Percentiles rank a stretch among this genome's conserved stretches.
Evolutionary conservation across 106 monocot species (phyloP).

Genomic region (Dioscorea alata): DNA sequence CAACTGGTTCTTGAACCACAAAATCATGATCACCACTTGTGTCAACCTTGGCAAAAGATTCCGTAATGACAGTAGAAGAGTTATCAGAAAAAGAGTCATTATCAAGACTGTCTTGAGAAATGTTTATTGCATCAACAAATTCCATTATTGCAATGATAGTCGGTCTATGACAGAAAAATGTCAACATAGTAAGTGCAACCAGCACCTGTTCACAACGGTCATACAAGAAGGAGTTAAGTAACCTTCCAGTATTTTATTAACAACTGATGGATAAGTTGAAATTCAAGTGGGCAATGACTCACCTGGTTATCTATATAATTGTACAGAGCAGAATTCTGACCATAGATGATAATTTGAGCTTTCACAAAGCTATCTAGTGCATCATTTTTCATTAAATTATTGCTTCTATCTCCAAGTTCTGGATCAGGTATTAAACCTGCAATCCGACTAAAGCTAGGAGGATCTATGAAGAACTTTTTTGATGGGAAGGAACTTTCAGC

Average conservation of each 20-base stretch:
- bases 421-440: conserved; percentile 74
- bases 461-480: conserved; percentile 33
- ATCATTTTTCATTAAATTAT: conserved; percentile 21
- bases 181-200: conserved; percentile 69
- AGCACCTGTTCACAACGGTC: conserved; percentile 42
- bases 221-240: neutral
- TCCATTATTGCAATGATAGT: conserved; percentile 88
- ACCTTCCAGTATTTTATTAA: too few species aligned
- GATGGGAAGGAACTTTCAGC: conserved; percentile 17
- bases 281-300: conserved; percentile 7
- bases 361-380: conserved; percentile 84
- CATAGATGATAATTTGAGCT: conserved; percentile 78
- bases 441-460: conserved; percentile 68
- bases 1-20: conserved; percentile 31
- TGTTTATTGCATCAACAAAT: conserved; percentile 75
- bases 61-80: conserved; percentile 10
- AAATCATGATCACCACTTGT: conserved; percentile 11
- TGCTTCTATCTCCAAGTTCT: conserved; percentile 19
- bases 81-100: conserved; percentile 2
- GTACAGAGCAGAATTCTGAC: conserved; percentile 75
- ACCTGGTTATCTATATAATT: conserved; percentile 71
- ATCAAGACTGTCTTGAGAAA: conserved; percentile 23
- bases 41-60: neutral
- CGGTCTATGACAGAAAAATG: conserved; percentile 93
- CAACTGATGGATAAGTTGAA: neutral